A percentile compares a stretch with the other conserved stretches of the same genome.
phyloP scores from a whole-genome alignment of 1,139 yeast genomes.

The Kodamaea arcana region DNA sequence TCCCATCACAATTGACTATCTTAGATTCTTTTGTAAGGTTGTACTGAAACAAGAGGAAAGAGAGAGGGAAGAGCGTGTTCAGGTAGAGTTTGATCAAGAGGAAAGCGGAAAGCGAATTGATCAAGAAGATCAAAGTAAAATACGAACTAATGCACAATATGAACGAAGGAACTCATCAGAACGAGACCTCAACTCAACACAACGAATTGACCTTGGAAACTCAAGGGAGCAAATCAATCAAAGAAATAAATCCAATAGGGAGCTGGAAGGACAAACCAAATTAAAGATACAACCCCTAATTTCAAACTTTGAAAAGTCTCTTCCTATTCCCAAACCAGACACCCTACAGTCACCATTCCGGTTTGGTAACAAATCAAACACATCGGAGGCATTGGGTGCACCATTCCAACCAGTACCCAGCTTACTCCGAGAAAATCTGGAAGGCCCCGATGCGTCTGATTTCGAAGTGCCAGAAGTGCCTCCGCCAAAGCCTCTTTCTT shows the following conservation, averaged over 20 bases:
- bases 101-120: constrained; percentile 3
- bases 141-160: not conserved
- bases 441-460: not conserved
- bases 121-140: not conserved
- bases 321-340: constrained; percentile 21
- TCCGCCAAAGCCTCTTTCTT: constrained; percentile 18
- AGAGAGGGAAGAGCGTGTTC: constrained; percentile 1
- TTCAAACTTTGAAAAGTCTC: constrained; percentile 21
- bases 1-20: constrained; percentile 37
- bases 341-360: constrained; percentile 11
- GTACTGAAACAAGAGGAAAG: constrained; percentile 21
- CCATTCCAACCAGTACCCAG: constrained; percentile 1
- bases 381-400: not conserved
- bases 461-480: not conserved
- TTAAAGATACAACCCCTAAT: too few species aligned
- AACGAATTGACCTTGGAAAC: too few species aligned
- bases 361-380: not conserved
- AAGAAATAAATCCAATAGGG: too few species aligned
- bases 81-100: not conserved
- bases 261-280: too few species aligned
- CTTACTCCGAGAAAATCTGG: not conserved
- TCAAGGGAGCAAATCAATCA: too few species aligned
- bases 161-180: not conserved
- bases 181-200: constrained; percentile 1
- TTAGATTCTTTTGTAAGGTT: constrained; percentile 33